Conservation (phyloP, 805 yeast species). For the Myxozyma sirexii region DNA sequence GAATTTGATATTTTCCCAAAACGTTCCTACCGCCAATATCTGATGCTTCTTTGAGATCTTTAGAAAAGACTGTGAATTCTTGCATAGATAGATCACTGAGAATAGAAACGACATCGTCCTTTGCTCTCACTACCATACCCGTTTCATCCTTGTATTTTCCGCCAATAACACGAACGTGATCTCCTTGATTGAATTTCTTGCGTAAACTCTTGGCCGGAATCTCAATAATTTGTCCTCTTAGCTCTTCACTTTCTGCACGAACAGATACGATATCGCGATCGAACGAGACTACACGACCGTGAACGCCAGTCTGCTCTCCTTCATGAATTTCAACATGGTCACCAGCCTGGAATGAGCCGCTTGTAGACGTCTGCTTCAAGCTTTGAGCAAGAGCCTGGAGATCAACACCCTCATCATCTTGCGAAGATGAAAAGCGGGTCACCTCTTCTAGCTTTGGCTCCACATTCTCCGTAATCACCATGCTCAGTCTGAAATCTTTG, state of each 20-base stretch:
- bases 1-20: constrained; percentile 74
- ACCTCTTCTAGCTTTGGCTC: constrained; percentile 84
- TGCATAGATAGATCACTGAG: constrained; percentile 85
- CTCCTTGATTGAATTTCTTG: constrained; percentile 52
- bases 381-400: constrained; percentile 82
- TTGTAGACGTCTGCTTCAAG: constrained; percentile 62
- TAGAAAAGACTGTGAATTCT: constrained; percentile 91
- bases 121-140: constrained; percentile 84
- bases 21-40: constrained; percentile 73
- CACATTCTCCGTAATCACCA: constrained; percentile 74
- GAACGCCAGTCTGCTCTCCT: constrained; percentile 92
- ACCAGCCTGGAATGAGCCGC: constrained; percentile 80
- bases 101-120: constrained; percentile 83
- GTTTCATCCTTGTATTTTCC: constrained; percentile 94
- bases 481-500: constrained; percentile 84
- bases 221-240: constrained; percentile 65
- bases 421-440: constrained; percentile 69
- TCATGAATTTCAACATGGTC: constrained; percentile 88
- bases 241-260: constrained; percentile 47
- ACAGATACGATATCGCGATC: constrained; percentile 63
- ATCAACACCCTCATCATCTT: constrained; percentile 82
- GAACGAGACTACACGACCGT: constrained; percentile 74
- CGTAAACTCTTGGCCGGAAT: constrained; percentile 81
- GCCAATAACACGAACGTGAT: constrained; percentile 39
- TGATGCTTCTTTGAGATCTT: constrained; percentile 86